phyloP scores from a whole-genome alignment of 2,329 filamentous ascomycete species.

The Albophoma yamanashiensis region DNA sequence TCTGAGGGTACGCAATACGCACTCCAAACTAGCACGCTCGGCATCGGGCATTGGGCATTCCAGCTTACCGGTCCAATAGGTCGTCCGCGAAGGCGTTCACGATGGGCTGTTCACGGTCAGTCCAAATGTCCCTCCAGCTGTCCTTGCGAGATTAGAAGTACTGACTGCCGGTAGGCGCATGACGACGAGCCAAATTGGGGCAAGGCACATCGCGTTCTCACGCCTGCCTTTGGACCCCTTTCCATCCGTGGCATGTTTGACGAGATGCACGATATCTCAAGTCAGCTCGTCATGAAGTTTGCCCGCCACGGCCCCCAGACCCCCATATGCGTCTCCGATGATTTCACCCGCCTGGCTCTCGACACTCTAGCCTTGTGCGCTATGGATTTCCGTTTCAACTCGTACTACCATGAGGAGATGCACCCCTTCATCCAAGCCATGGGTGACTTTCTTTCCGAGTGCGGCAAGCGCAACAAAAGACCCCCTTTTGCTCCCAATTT shows the following conservation, averaged over 20 bases:
- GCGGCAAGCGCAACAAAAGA: constrained; percentile 36
- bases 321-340: constrained; percentile 50
- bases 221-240: constrained; percentile 60
- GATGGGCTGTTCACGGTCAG: constrained; percentile 57
- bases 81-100: constrained; percentile 49
- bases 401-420: constrained; percentile 56
- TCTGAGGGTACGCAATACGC: constrained; percentile 24
- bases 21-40: neutral
- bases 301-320: constrained; percentile 48
- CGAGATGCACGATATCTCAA: constrained; percentile 58
- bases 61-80: constrained; percentile 8
- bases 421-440: constrained; percentile 64
- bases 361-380: constrained; percentile 62
- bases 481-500: constrained; percentile 33
- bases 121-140: neutral
- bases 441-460: constrained; percentile 50
- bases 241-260: constrained; percentile 59
- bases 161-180: constrained; percentile 24
- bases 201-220: constrained; percentile 53
- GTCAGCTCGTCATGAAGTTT: constrained; percentile 58
- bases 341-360: constrained; percentile 63
- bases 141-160: neutral
- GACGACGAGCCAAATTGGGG: constrained; percentile 51
- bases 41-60: neutral
- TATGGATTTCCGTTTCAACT: constrained; percentile 68